Percentiles rank a stretch among this genome's conserved stretches.
Evolutionary conservation across 1,139 yeast species (phyloP).

Genomic region (Debaryomycetaceae sp.): DNA sequence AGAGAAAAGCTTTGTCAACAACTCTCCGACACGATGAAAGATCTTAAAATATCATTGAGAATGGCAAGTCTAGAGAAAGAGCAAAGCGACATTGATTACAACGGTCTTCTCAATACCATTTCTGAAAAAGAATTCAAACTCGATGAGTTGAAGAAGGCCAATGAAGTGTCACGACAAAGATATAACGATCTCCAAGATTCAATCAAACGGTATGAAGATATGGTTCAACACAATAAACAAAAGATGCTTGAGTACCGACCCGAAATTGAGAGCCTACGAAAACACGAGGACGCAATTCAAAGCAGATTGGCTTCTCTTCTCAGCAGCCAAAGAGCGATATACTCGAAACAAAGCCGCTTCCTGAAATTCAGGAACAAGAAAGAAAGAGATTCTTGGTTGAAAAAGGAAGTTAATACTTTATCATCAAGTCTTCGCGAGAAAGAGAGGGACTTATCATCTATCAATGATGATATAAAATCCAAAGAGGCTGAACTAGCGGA

Average conservation of each 20-base stretch:
- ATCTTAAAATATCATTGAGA: constrained; percentile 33
- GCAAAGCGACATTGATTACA: constrained; percentile 48
- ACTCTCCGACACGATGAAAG: constrained; percentile 46
- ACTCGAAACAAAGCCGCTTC: constrained; percentile 72
- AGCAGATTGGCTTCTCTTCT: constrained; percentile 40
- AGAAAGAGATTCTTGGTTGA: constrained; percentile 73
- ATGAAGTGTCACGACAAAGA: constrained; percentile 14
- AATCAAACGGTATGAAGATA: constrained; percentile 16
- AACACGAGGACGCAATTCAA: constrained; percentile 40
- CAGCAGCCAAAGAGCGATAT: constrained; percentile 58
- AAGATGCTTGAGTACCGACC: constrained; percentile 36
- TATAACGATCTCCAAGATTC: constrained; percentile 13
- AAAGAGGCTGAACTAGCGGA: constrained; percentile 17
- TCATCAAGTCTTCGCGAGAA: constrained; percentile 18
- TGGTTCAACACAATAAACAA: constrained; percentile 20
- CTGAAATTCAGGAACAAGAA: constrained; percentile 52
- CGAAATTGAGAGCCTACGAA: constrained; percentile 32
- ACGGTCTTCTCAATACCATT: constrained; percentile 42
- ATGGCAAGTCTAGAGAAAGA: constrained; percentile 49
- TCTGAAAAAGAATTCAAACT: constrained; percentile 41
- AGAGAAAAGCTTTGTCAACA: constrained; percentile 45
- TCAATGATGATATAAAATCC: constrained; percentile 16
- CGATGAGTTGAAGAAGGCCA: constrained; percentile 20
- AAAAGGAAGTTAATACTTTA: constrained; percentile 22
- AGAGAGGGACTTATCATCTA: constrained; percentile 20